Evolutionary conservation across 2,329 filamentous ascomycete species (phyloP), one percentile per base, ranked within the genome.

Genomic region (Fusarium papillatum): DNA sequence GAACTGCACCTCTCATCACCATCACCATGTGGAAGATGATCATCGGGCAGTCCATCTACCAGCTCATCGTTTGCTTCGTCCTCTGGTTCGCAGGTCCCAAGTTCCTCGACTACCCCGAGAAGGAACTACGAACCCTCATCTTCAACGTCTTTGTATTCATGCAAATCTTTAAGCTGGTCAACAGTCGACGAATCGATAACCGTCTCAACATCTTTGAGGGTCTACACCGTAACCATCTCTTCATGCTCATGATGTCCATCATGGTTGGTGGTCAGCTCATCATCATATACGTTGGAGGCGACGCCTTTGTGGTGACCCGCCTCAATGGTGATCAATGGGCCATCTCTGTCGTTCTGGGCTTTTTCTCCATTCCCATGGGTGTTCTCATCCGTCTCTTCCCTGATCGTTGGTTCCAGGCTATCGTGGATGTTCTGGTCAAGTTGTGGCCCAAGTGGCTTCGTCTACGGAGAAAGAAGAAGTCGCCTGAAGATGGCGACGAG

Each of bases 121-220:
- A 90, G 26, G 85, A 89, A 22, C 46, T 75, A 7, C 53, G 71
- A 70, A 92, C 91, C 0, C 85, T 93, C 71, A 88, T 93, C 64
- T 94, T 94, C 86, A 94, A 94, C 83, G 90, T 89, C 2, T 93
- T 93, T 75, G 92, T 93, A 2, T 94, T 91, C 88, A 92, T 93
- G 89, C 92, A 94, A 78, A 92, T 94, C 72, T 94, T 93, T 84
- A 93, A 93, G 81, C 87, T 92, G 79, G 87, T 92, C 83, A 93
- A 93, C 83, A 91, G 90, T 80, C 87, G 91, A 39, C 89, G 90
- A 0, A 74, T 98, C 17, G 95, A 98, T 83, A 98, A 98, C 85
- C 91, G 91, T 69, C 93, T 97, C 86, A 98, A 98, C 83, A 93
- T 98, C 70, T 95, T 98, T 66, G 95, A 97, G 83, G 94, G 94